Evolutionary conservation across 257 asterid genomes (phyloP), one percentile per base, ranked within the genome.

Genomic region (Gardenia jasminoides): DNA sequence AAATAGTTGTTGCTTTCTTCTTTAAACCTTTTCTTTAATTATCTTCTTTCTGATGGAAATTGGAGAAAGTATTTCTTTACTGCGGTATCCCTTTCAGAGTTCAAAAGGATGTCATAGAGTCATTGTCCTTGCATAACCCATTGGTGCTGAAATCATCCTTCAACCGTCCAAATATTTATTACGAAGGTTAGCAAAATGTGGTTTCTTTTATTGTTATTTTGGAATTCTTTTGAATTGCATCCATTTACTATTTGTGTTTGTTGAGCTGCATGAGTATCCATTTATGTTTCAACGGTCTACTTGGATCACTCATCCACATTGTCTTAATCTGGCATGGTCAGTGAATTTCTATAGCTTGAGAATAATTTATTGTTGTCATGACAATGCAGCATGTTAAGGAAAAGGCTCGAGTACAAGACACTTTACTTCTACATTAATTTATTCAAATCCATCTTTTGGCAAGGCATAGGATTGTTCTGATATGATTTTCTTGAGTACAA

Each of bases 141-240:
- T 92, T 93, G 79, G 92, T 93, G 78, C 89, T 95, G 84, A 93
- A 90, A 84, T 93, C 99, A 59, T 93, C 99, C 56, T 95, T 95
- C 86, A 95, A 95, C 80, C 98, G 99, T 68, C 90, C 97, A 81
- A 94, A 94, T 88, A 91, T 94, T 67, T 88, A 88, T 84, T 94
- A 93, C 87, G 99, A 93, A 88, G 99, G 99, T 90, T 58, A 80
- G 91, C 67, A 81, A 64, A 76, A 71, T 67, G 74, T 78, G 24
- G 24, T 67, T 26, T 47, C 75, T 68, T 83, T 80, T 79, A 75
- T 78, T 73, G 65, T 85, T 76, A 75, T 79, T 75, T 72, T 74
- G 44, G 67, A 39, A 11, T 69, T 58, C 26, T n/a, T 43, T 19
- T 28, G 4, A 62, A 59, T 3, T 58, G 77, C 71, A 58, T 24